Percentiles rank a stretch among this genome's conserved stretches.
phyloP scores from a whole-genome alignment of 2,329 filamentous ascomycete species.

The Diaporthe vaccinii region DNA sequence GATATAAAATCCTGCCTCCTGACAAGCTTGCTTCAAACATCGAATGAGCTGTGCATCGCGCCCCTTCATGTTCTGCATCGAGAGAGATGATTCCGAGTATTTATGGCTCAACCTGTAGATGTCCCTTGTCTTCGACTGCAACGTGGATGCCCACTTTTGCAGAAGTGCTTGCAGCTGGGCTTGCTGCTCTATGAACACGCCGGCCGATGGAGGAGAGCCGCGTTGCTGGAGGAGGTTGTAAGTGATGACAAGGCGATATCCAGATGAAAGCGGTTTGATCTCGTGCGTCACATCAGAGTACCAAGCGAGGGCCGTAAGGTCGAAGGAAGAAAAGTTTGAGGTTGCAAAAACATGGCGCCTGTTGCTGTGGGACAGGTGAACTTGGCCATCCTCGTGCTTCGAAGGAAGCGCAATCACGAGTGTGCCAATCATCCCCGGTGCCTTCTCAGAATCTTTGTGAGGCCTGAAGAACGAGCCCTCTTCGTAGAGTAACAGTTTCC shows the following conservation, averaged over 20 bases:
- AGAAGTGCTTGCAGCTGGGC: conserved; percentile 39
- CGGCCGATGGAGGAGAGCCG: conserved; percentile 36
- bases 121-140: conserved; percentile 13
- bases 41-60: conserved; percentile 43
- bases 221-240: conserved; percentile 61
- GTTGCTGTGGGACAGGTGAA: conserved; percentile 48
- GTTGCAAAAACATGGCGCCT: conserved; percentile 48
- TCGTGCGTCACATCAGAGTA: conserved; percentile 65
- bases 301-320: conserved; percentile 53
- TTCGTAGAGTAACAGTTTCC: conserved; percentile 62
- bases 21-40: conserved; percentile 39
- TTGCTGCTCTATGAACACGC: conserved; percentile 40
- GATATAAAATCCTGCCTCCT: conserved; percentile 39
- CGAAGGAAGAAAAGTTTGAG: conserved; percentile 47
- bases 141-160: conserved; percentile 18
- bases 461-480: conserved; percentile 60
- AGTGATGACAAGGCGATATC: conserved; percentile 61
- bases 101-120: conserved; percentile 45
- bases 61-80: conserved; percentile 45
- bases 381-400: conserved; percentile 57
- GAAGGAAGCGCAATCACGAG: conserved; percentile 61
- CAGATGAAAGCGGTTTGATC: conserved; percentile 55
- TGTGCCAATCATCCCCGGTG: conserved; percentile 60
- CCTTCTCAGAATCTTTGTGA: conserved; percentile 61
- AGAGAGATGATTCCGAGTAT: conserved; percentile 45